A percentile compares a stretch with the other conserved stretches of the same genome.
Conservation (phyloP, 2,329 filamentous ascomycete genomes). For the Rhinocladiella similis region DNA sequence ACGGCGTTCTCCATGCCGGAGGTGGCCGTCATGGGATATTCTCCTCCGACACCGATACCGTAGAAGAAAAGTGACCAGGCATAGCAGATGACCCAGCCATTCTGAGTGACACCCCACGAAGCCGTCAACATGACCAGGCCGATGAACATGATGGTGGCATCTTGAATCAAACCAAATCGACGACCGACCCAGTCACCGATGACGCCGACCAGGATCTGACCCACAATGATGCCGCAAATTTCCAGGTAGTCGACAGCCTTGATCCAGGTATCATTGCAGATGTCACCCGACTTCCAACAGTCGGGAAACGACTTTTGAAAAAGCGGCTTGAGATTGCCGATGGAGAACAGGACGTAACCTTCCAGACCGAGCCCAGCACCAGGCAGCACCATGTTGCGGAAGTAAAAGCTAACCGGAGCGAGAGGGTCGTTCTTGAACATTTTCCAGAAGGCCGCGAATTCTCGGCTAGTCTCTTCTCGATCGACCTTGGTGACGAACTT, state of each 20-base stretch:
- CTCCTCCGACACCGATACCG: slow-evolving; percentile 57
- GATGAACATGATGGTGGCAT: slow-evolving; percentile 90
- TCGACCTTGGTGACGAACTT: slow-evolving; percentile 77
- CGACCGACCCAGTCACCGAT: slow-evolving; percentile 79
- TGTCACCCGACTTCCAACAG: slow-evolving; percentile 71
- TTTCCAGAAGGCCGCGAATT: slow-evolving; percentile 65
- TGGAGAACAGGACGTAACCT: slow-evolving; percentile 95
- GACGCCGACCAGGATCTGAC: slow-evolving; percentile 84
- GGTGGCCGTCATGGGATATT: slow-evolving; percentile 93
- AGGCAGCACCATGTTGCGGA: slow-evolving; percentile 86
- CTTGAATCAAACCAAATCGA: slow-evolving; percentile 93
- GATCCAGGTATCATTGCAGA: slow-evolving; percentile 78
- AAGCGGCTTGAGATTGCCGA: slow-evolving; percentile 85
- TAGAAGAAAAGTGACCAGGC: slow-evolving; percentile 94
- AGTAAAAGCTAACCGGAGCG: slow-evolving; percentile 80
- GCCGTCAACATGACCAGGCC: slow-evolving; percentile 90
- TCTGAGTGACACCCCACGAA: slow-evolving; percentile 80
- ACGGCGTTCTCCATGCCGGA: slow-evolving; percentile 91
- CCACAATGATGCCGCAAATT: slow-evolving; percentile 91
- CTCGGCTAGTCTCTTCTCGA: slow-evolving; percentile 65
- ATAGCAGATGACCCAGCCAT: slow-evolving; percentile 98
- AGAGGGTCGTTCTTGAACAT: slow-evolving; percentile 89
- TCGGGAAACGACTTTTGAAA: slow-evolving; percentile 72
- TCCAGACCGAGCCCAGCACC: slow-evolving; percentile 90
- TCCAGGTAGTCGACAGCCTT: slow-evolving; percentile 86